Conservation (phyloP, 108 stramenopile species). For the Fragilariopsis cylindrus region DNA sequence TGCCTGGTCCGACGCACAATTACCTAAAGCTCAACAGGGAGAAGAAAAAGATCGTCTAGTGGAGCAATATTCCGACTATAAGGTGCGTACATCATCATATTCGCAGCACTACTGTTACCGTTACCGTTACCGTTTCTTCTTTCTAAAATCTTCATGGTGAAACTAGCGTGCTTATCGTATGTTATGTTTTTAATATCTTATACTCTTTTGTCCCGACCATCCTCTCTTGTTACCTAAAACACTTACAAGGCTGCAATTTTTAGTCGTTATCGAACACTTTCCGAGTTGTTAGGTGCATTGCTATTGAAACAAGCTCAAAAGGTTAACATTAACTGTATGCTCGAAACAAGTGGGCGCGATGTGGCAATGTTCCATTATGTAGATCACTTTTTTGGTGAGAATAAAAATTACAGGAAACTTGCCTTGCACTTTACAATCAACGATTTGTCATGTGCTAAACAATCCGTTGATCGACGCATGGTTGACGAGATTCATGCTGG, state of each 20-base stretch:
- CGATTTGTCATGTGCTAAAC: slow-evolving; percentile 68
- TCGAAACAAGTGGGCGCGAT: slow-evolving; percentile 86
- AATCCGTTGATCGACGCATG: slow-evolving; percentile 82
- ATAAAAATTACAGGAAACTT: slow-evolving; percentile 71
- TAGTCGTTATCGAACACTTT: slow-evolving; percentile 76
- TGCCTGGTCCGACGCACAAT: slow-evolving; percentile 47
- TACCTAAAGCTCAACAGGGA: slow-evolving; percentile 27
- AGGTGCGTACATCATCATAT: not conserved
- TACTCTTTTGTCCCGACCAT: not conserved
- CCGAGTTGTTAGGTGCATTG: slow-evolving; percentile 75
- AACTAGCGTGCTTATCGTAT: too few relatives aligned
- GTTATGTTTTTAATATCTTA: too few relatives aligned
- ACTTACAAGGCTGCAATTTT: slow-evolving; percentile 82
- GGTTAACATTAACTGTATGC: slow-evolving; percentile 64
- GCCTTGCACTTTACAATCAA: slow-evolving; percentile 83
- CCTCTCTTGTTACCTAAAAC: not conserved
- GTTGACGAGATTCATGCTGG: slow-evolving; percentile 70
- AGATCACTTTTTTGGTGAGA: slow-evolving; percentile 66
- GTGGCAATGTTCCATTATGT: slow-evolving; percentile 87
- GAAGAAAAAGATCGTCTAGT: slow-evolving; percentile 44
- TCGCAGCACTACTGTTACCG: too few relatives aligned
- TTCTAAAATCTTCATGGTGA: too few relatives aligned
- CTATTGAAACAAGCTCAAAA: slow-evolving; percentile 66
- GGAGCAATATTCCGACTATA: slow-evolving; percentile 54
- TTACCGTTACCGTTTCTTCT: too few relatives aligned